Evolutionary conservation across 352 stramenopile genomes (phyloP), one percentile per base, ranked within the genome.

Genomic region (Phytophthora meadii): DNA sequence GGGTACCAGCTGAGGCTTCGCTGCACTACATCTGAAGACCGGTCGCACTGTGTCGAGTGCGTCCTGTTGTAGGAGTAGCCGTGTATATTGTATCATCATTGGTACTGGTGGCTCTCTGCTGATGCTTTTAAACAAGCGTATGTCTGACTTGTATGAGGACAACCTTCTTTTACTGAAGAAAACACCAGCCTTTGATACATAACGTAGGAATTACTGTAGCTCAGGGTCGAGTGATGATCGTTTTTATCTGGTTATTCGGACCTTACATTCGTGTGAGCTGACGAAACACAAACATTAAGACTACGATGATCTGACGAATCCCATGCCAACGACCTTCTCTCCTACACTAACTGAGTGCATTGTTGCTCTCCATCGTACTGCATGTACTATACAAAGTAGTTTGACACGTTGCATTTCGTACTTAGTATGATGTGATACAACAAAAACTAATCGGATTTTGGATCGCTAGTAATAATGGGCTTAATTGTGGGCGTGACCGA

Each of bases 111-210:
- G 71, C 12, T 55, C 51, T 83, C 72, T 90, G 51, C 45, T 86
- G 82, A 92, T 93, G 82, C 39, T 64, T 69, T 76, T 70, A 80
- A 91, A 92, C 83, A 94, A 94, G 85, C 85, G 83, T 94, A 94
- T 94, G 85, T 92, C 85, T 88, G 84, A 90, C 74, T 69, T 77
- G 56, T 68, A 80, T 93, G 84, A 90, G 73, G 84, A 89, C 76
- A 89, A 60, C 50, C 70, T 65, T 17, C 40, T 63, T 77, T 67
- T 45, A 54, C 77, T 84, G 76, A 88, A 84, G 74, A 81, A 81
- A 61, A 32, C 53, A 37, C 45, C 54, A 68, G 30, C 30, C 12
- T 10, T 36, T 11, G 9, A 34, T 11, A 34, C 8, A 10, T 36
- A 36, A 0, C 30, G 9, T 36, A 36, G 30, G 30, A 36, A 36